Base-by-base conservation (phyloP, 2,329 filamentous ascomycete species). In the Neofusicoccum sp. region DNA sequence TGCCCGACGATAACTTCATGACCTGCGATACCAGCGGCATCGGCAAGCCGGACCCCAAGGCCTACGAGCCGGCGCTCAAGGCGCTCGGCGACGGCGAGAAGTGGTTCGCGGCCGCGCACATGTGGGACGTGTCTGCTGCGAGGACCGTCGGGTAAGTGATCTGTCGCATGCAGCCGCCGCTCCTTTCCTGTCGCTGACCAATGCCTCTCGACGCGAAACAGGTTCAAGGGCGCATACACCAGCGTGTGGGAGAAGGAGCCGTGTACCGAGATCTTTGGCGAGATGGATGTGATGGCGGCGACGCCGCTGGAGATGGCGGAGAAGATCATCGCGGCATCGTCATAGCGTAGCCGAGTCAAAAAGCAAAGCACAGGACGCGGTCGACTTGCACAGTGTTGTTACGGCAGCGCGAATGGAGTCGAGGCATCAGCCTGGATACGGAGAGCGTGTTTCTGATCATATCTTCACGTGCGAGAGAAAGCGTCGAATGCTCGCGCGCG, bases 51-150 rank as follows among this genome's bases (percentile, higher is more conserved):
- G 78, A 76, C 0, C 69, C 78, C 3, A 75, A 67, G 28, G 78
- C 80, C 0, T 85, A 85, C 64, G 66, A 69, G 62, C 72, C 75
- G 1, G 67, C 81, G 5, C 68, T 80, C 34, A 73, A 75, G n/a
- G 70, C 67, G 51, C 77, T 84, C 60, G 75, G 65, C 0, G 71
- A 65, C 2, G 67, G 79, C 44, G 63, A 70, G 62, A 76, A 76
- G 47, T 85, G 82, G 82, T 85, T 85, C 67, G 83, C 81, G 0
- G 83, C 84, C 1, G 83, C 82, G 24, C 84, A 86, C 70, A 81
- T 82, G 76, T 86, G 83, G 84, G 83, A 86, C 72, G 82, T 83
- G 1, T 76, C 77, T 16, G 80, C 82, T 3, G 83, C 83, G 7
- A 75, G 74, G 49, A 75, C 73, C 60, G 76, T 75, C n/a, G 81